These are phyloP conservation scores for Amphirosellinia nigrospora DNA, from an alignment of 495 filamentous ascomycete species.

Conservation along the genomic window DNA sequence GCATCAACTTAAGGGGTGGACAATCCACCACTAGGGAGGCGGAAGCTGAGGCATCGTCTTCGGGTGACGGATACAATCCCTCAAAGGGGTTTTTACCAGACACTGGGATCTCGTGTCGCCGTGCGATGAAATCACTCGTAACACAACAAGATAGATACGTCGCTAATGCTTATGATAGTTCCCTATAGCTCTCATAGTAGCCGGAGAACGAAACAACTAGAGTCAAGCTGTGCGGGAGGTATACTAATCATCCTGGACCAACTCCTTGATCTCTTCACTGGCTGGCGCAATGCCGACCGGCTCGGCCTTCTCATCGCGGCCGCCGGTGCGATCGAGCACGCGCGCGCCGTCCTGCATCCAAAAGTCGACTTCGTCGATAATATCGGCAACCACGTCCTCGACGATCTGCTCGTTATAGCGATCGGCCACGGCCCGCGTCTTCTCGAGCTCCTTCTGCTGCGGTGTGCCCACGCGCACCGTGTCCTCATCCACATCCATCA, in stretches of 20 bases:
- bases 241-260: slow-evolving; percentile 65
- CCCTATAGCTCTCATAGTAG: neutral
- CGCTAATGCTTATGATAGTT: neutral
- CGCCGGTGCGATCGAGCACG: slow-evolving; percentile 48
- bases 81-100: neutral
- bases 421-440: slow-evolving; percentile 69
- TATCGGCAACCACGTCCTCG: slow-evolving; percentile 90
- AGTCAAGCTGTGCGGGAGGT: neutral
- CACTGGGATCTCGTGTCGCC: neutral
- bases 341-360: slow-evolving; percentile 68
- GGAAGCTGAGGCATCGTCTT: neutral
- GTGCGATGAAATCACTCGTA: no score
- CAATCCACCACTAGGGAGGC: neutral
- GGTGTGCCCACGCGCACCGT: slow-evolving; percentile 31
- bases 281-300: slow-evolving; percentile 46
- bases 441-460: slow-evolving; percentile 27
- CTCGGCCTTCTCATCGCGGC: slow-evolving; percentile 46
- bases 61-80: neutral
- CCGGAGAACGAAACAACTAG: no score
- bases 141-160: neutral
- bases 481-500: slow-evolving; percentile 49
- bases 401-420: slow-evolving; percentile 93
- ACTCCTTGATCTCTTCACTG: slow-evolving; percentile 65
- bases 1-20: no score
- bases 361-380: slow-evolving; percentile 90